Evolutionary conservation across 371 early-diverging fungal species (phyloP).

Genomic region (Syncephalastrum sp.): DNA sequence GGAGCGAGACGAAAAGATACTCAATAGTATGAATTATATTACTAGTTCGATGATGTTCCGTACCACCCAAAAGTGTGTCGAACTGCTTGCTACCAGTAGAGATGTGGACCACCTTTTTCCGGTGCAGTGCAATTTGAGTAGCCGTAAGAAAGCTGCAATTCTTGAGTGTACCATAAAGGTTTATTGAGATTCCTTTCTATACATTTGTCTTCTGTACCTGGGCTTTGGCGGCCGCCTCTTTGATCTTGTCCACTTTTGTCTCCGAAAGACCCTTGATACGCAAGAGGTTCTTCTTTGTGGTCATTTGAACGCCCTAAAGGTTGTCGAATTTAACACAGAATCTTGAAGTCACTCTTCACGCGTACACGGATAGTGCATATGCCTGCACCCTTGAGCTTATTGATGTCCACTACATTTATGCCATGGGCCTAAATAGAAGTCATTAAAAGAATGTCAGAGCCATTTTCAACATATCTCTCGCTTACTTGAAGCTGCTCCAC

Average conservation of each 20-base stretch:
- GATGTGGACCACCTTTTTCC: constrained; percentile 79
- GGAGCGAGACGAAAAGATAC: too few relatives aligned
- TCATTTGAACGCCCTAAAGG: constrained; percentile 79
- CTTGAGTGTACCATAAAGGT: constrained; percentile 9
- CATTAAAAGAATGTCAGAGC: background rate
- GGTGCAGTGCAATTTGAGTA: constrained; percentile 73
- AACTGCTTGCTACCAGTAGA: constrained; percentile 91
- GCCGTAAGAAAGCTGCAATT: constrained; percentile 80
- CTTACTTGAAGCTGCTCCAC: constrained; percentile 48
- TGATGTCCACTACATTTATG: constrained; percentile 78
- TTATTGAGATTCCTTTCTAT: constrained; percentile 4
- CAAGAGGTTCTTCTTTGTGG: constrained; percentile 62
- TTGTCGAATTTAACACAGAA: background rate
- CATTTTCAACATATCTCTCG: too few relatives aligned
- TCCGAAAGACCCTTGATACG: constrained; percentile 86
- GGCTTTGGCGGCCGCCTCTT: constrained; percentile 67
- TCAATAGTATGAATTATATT: too few relatives aligned
- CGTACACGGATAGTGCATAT: constrained; percentile 67
- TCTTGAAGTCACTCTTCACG: background rate
- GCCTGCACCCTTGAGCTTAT: constrained; percentile 80
- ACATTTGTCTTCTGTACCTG: constrained; percentile 21
- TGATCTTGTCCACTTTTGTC: constrained; percentile 86
- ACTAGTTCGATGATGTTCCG: background rate
- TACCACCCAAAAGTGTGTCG: constrained; percentile 85
- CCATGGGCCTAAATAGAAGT: constrained; percentile 48